Percentiles rank a stretch among this genome's conserved stretches.
phyloP scores from a whole-genome alignment of 1,284 basidiomycete genomes.

The Fomitopsis pinicola region DNA sequence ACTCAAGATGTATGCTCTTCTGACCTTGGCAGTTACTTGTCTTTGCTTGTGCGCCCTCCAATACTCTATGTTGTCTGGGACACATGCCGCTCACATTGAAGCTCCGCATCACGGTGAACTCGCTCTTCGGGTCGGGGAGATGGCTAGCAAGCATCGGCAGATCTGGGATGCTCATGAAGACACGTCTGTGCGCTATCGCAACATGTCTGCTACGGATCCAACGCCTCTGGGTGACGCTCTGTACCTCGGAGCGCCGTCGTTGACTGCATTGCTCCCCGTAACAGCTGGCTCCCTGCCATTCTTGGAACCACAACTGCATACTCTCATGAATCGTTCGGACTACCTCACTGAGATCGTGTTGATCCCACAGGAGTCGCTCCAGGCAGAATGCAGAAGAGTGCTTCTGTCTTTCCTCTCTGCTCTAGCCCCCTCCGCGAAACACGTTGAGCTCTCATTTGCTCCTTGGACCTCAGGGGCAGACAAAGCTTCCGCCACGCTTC shows the following conservation, averaged over 20 bases:
- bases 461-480: slow-evolving; percentile 29
- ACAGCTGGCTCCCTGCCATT: slow-evolving; percentile 28
- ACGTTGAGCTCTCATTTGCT: slow-evolving; percentile 41
- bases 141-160: not conserved
- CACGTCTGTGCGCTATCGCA: not conserved
- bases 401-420: slow-evolving; percentile 32
- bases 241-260: not conserved
- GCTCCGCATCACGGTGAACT: not conserved
- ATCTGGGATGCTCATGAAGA: not conserved
- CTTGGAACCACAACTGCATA: slow-evolving; percentile 31
- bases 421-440: slow-evolving; percentile 15
- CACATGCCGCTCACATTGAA: not conserved
- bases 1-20: not conserved
- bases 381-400: slow-evolving; percentile 29
- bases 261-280: slow-evolving; percentile 51
- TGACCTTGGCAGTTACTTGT: not conserved
- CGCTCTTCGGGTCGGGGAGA: not conserved
- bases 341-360: slow-evolving; percentile 43
- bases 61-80: not conserved
- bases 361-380: slow-evolving; percentile 38
- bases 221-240: not conserved
- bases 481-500: slow-evolving; percentile 29
- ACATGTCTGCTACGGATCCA: not conserved
- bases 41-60: not conserved
- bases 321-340: slow-evolving; percentile 31